These are phyloP conservation scores for Amanita polypyramis DNA, from an alignment of 768 basidiomycete species.

Conservation along the genomic window DNA sequence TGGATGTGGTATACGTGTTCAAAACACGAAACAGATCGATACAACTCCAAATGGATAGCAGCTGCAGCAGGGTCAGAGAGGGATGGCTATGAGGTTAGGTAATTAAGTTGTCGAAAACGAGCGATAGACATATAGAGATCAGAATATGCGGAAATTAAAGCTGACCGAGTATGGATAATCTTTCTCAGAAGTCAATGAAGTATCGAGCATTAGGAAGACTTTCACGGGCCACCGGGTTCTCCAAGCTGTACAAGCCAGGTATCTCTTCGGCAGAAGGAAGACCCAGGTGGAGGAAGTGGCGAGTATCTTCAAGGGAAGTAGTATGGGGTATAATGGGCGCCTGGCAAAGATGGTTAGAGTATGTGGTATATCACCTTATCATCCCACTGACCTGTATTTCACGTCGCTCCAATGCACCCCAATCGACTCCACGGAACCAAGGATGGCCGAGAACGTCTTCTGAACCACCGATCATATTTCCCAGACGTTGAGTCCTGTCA, in stretches of 20 bases:
- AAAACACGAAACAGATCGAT: conserved; percentile 1
- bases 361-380: conserved; percentile 2
- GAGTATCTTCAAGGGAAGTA: conserved; percentile 71
- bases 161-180: conserved; percentile 7
- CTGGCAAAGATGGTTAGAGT: conserved; percentile 25
- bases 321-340: conserved; percentile 83
- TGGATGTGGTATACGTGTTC: not conserved
- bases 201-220: conserved; percentile 59
- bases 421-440: conserved; percentile 95
- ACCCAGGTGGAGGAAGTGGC: conserved; percentile 76
- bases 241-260: conserved; percentile 64
- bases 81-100: conserved; percentile 1
- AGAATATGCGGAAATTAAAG: conserved; percentile 2
- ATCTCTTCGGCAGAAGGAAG: conserved; percentile 71
- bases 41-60: not conserved
- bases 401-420: conserved; percentile 77
- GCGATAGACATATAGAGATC: not conserved
- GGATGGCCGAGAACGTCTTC: conserved; percentile 86
- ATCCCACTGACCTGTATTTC: conserved; percentile 63
- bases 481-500: conserved; percentile 84
- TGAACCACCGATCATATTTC: conserved; percentile 88
- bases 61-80: not conserved
- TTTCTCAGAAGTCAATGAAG: conserved; percentile 62
- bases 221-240: conserved; percentile 44
- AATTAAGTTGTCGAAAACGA: conserved; percentile 5